Evolutionary conservation across 257 asterid species (phyloP).

Genomic region (Haberlea rhodopensis): DNA sequence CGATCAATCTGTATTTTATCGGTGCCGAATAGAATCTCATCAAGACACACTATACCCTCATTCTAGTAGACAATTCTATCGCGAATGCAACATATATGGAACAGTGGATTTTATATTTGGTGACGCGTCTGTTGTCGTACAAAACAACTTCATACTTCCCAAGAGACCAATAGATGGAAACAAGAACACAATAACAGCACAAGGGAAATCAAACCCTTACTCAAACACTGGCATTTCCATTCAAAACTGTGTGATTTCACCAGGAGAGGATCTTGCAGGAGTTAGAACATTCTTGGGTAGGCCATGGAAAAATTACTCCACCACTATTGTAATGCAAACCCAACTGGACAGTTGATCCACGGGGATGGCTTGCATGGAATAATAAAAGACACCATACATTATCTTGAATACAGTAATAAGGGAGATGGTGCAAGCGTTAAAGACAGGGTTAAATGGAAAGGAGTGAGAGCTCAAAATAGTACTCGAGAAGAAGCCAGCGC

Average conservation of each 20-base stretch:
- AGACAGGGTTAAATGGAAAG: not conserved
- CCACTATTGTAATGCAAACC: not conserved
- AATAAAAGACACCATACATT: not conserved
- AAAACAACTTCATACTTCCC: conserved; percentile 39
- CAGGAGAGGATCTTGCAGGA: not conserved
- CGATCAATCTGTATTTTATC: conserved; percentile 38
- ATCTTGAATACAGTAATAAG: not conserved
- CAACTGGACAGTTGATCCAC: not conserved
- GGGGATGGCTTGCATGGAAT: not conserved
- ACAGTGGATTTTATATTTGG: conserved; percentile 52
- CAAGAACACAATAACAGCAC: not conserved
- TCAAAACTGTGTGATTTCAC: not conserved
- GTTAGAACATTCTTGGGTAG: not conserved
- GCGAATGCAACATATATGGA: conserved; percentile 39
- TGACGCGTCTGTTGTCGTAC: conserved; percentile 42
- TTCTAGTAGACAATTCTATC: conserved; percentile 43
- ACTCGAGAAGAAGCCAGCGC: not conserved
- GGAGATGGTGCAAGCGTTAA: not conserved
- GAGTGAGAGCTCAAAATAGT: not conserved
- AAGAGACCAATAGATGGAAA: conserved; percentile 21
- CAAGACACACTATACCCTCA: conserved; percentile 48
- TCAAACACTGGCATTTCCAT: not conserved
- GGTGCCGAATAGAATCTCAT: conserved; percentile 35
- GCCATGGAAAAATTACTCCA: not conserved
- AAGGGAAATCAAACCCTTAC: not conserved